Conservation (phyloP, 257 asterid species). For the Fraxinus anomala region DNA sequence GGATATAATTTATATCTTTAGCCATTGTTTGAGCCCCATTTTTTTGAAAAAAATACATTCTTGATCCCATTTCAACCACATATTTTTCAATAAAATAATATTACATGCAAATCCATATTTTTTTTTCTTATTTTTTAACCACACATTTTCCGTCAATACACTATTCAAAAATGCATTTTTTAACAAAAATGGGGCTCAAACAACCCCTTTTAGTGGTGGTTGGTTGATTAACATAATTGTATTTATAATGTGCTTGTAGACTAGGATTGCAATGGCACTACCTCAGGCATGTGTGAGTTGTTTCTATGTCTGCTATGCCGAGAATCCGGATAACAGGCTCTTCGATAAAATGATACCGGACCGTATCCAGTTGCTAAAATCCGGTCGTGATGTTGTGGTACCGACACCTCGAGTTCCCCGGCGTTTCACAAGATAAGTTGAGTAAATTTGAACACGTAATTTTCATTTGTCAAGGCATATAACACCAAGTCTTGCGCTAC, state of each 20-base stretch:
- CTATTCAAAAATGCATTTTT: too few species aligned
- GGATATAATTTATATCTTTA: constrained; percentile 16
- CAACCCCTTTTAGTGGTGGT: neutral
- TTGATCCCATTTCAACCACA: too few species aligned
- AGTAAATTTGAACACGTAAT: neutral
- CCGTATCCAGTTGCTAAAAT: constrained; percentile 49
- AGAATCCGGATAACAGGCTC: constrained; percentile 72
- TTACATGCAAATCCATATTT: too few species aligned
- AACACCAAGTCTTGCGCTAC: neutral
- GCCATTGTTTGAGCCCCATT: too few species aligned
- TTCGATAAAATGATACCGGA: constrained; percentile 69
- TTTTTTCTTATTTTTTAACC: too few species aligned
- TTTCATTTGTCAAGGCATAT: too few species aligned
- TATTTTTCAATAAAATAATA: too few species aligned
- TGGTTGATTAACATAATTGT: constrained; percentile 17
- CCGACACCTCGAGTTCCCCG: constrained; percentile 84
- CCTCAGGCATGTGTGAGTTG: constrained; percentile 96
- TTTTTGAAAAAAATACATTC: too few species aligned
- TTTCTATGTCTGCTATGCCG: constrained; percentile 94
- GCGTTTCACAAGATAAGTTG: constrained; percentile 49
- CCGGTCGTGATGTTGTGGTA: constrained; percentile 55
- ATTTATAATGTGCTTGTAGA: constrained; percentile 47
- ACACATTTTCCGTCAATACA: too few species aligned
- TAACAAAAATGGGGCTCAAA: too few species aligned
- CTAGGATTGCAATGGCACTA: constrained; percentile 96